phyloP scores from a whole-genome alignment of 495 filamentous ascomycete genomes.

The Paragyromitra xinjiangensis region DNA sequence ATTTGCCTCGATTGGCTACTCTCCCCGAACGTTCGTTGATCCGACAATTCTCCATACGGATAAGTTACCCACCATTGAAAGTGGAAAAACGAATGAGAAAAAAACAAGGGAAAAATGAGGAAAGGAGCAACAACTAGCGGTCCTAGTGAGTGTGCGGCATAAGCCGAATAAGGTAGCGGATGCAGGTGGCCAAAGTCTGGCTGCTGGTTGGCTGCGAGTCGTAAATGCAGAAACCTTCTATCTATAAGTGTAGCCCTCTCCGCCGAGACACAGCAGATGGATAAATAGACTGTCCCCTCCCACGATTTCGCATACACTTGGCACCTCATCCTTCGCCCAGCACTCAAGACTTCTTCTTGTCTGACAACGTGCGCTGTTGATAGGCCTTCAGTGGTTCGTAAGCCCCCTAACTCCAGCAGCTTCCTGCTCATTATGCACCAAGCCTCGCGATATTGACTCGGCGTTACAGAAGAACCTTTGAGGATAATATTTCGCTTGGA shows the following conservation, averaged over 20 bases:
- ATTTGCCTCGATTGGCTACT: slow-evolving; percentile 31
- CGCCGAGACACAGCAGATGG: slow-evolving; percentile 16
- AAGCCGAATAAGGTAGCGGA: slow-evolving; percentile 26
- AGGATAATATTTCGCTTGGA: slow-evolving; percentile 27
- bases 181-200: slow-evolving; percentile 25
- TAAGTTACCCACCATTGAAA: slow-evolving; percentile 4
- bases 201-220: slow-evolving; percentile 18
- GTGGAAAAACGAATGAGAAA: background rate
- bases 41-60: slow-evolving; percentile 2
- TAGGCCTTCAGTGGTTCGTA: slow-evolving; percentile 37
- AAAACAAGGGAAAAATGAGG: slow-evolving; percentile 3
- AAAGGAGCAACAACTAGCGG: slow-evolving; percentile 14
- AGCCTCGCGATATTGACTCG: slow-evolving; percentile 25
- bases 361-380: slow-evolving; percentile 41
- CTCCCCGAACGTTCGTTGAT: background rate
- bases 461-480: background rate
- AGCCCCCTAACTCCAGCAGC: background rate
- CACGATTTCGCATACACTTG: slow-evolving; percentile 32
- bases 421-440: background rate
- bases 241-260: slow-evolving; percentile 18
- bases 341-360: slow-evolving; percentile 32
- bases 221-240: background rate
- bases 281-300: slow-evolving; percentile 49
- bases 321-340: slow-evolving; percentile 17
- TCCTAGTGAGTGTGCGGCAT: background rate